Percentiles rank a stretch among this genome's conserved stretches.
Evolutionary conservation across 768 basidiomycete species (phyloP).

Genomic region (Suillus subalutaceus): DNA sequence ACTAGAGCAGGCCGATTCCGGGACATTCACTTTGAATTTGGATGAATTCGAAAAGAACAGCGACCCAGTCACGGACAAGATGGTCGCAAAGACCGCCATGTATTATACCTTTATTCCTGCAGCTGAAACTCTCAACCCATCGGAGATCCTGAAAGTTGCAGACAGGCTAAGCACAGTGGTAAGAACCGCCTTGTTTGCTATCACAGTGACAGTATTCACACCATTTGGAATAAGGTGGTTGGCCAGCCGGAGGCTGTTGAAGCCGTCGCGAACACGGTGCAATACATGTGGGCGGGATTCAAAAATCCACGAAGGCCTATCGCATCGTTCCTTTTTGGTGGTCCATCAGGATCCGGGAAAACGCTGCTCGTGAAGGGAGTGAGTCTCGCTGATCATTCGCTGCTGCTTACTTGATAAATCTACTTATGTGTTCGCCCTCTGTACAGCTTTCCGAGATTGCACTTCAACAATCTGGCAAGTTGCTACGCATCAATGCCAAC

Average conservation of each 20-base stretch:
- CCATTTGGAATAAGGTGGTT: slow-evolving; percentile 10
- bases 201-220: not conserved
- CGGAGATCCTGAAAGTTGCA: slow-evolving; percentile 3
- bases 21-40: not conserved
- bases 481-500: slow-evolving; percentile 47
- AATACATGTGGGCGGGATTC: slow-evolving; percentile 47
- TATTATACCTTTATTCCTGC: slow-evolving; percentile 15
- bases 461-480: slow-evolving; percentile 43
- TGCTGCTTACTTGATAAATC: not conserved
- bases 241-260: slow-evolving; percentile 46
- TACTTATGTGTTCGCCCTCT: not conserved
- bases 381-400: not conserved
- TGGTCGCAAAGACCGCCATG: slow-evolving; percentile 11
- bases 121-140: slow-evolving; percentile 4
- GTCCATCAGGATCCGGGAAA: slow-evolving; percentile 41
- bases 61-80: slow-evolving; percentile 2
- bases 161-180: slow-evolving; percentile 9
- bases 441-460: slow-evolving; percentile 42
- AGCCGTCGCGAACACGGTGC: slow-evolving; percentile 49
- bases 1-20: not conserved
- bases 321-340: slow-evolving; percentile 48
- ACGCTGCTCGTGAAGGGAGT: slow-evolving; percentile 44
- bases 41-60: not conserved
- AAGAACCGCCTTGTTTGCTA: not conserved
- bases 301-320: slow-evolving; percentile 46